A percentile compares a stretch with the other conserved stretches of the same genome.
Conservation (phyloP, 495 filamentous ascomycete genomes). For the Daldinia loculata region DNA sequence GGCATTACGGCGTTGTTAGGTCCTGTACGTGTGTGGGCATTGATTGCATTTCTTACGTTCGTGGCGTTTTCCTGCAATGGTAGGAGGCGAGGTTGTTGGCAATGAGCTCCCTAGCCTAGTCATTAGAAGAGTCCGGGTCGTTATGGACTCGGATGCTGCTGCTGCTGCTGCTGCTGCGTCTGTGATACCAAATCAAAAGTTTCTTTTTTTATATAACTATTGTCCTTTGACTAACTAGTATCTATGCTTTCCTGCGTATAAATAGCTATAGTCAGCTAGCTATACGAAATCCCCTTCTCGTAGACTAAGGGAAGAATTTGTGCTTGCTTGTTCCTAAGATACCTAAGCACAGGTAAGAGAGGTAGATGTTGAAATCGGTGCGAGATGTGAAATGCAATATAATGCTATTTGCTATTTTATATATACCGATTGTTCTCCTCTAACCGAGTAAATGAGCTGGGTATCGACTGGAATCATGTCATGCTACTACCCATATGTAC, state of each 20-base stretch:
- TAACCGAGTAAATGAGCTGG: conserved; percentile 32
- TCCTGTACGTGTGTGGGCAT: too few relatives aligned
- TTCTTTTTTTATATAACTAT: conserved; percentile 5
- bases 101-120: neutral
- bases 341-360: too few relatives aligned
- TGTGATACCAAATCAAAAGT: conserved; percentile 39
- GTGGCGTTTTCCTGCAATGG: neutral
- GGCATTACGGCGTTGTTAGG: neutral
- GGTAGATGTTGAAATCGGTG: too few relatives aligned
- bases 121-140: neutral
- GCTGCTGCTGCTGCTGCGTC: neutral
- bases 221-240: neutral
- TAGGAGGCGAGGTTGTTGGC: neutral
- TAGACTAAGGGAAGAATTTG: too few relatives aligned
- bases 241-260: too few relatives aligned
- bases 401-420: neutral
- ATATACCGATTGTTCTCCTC: neutral
- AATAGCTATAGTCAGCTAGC: too few relatives aligned
- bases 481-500: conserved; percentile 3
- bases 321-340: too few relatives aligned
- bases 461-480: conserved; percentile 26
- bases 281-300: too few relatives aligned
- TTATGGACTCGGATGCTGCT: too few relatives aligned
- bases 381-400: neutral
- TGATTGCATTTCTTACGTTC: conserved; percentile 11